phyloP scores from a whole-genome alignment of 345 rosid genomes.

The Gossypium rotundifolium region DNA sequence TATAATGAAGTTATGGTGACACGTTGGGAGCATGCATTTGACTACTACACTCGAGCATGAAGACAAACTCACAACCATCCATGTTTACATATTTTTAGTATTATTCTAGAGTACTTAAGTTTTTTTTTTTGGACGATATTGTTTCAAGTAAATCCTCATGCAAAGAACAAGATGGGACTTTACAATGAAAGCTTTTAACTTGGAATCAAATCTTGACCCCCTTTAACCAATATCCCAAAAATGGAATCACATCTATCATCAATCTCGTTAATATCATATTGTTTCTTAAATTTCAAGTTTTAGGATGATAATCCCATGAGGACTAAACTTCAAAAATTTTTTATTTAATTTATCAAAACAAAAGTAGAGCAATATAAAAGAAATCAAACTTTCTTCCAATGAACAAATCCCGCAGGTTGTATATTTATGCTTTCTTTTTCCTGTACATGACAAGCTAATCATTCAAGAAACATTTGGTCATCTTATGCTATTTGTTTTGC shows the following conservation, averaged over 20 bases:
- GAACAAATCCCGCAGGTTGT: neutral
- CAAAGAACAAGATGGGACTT: conserved; percentile 15
- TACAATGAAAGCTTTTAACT: neutral
- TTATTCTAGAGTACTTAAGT: too few relatives aligned
- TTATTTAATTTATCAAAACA: neutral
- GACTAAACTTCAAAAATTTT: too few relatives aligned
- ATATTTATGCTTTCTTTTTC: neutral
- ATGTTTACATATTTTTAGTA: neutral
- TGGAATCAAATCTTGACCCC: conserved; percentile 5
- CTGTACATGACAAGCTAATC: conserved; percentile 4
- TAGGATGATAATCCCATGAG: too few relatives aligned
- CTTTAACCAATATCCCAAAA: neutral
- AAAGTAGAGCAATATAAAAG: neutral
- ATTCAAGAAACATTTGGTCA: conserved; percentile 11
- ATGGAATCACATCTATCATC: neutral
- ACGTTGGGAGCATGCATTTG: conserved; percentile 31
- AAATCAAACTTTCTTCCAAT: neutral
- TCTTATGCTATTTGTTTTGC: neutral
- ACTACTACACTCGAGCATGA: neutral
- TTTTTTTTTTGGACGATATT: conserved; percentile 7
- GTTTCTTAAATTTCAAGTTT: too few relatives aligned
- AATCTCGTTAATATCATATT: neutral
- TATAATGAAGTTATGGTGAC: conserved; percentile 20
- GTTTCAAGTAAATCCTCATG: neutral
- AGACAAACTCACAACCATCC: conserved; percentile 20